A percentile compares a stretch with the other conserved stretches of the same genome.
Evolutionary conservation across 169 alveolate species (phyloP).

Genomic region (Pseudocohnilembus persalinus): DNA sequence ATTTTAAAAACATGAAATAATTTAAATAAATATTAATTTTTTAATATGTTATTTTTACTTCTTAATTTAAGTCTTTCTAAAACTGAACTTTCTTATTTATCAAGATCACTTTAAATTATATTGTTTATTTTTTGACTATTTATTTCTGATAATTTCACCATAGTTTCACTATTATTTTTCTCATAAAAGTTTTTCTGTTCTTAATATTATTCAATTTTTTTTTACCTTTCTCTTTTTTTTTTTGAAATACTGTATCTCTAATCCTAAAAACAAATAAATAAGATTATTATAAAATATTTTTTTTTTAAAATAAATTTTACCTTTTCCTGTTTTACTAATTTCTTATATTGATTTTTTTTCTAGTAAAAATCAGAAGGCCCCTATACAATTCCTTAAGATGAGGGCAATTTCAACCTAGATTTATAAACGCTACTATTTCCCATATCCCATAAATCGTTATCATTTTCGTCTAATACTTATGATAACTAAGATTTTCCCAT

Average conservation of each 20-base stretch:
- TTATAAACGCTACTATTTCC: not conserved
- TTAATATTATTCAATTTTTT: too few species aligned
- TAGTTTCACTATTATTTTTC: not conserved
- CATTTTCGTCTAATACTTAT: not conserved
- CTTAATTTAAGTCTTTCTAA: too few species aligned
- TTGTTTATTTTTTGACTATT: too few species aligned
- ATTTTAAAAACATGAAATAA: too few species aligned
- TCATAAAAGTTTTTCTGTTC: not conserved
- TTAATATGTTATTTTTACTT: too few species aligned
- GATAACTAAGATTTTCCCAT: not conserved
- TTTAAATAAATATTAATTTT: too few species aligned
- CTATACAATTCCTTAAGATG: too few species aligned
- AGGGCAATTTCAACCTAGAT: not conserved
- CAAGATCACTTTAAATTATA: too few species aligned
- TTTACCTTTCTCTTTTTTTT: not conserved
- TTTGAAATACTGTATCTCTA: not conserved
- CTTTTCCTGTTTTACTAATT: not conserved
- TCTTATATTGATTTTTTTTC: too few species aligned
- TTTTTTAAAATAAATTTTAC: not conserved
- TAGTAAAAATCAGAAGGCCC: too few species aligned
- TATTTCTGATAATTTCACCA: not conserved
- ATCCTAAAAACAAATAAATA: not conserved
- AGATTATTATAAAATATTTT: too few species aligned
- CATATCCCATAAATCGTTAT: not conserved
- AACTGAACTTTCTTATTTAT: too few species aligned